Evolutionary conservation across 2,329 filamentous ascomycete species (phyloP).

Genomic region (Penicillium olsonii): DNA sequence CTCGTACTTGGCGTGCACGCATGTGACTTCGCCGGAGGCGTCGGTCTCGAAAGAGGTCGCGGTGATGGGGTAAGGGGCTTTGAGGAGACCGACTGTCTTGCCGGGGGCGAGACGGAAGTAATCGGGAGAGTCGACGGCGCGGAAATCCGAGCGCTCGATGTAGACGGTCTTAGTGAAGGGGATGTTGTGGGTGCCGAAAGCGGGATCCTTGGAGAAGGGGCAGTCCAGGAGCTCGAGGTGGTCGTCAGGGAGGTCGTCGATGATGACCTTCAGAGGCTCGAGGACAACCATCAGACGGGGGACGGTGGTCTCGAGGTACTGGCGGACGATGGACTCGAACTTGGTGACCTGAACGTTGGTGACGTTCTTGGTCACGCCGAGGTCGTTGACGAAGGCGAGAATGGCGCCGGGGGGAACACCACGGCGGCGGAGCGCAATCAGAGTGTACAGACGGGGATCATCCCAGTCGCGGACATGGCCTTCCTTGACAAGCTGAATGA

Average conservation of each 20-base stretch:
- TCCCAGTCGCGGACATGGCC: slow-evolving; percentile 86
- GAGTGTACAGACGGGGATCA: slow-evolving; percentile 84
- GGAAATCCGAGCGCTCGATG: slow-evolving; percentile 79
- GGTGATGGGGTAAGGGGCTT: slow-evolving; percentile 69
- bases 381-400: slow-evolving; percentile 84
- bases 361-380: slow-evolving; percentile 82
- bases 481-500: slow-evolving; percentile 75
- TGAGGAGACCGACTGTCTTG: slow-evolving; percentile 72
- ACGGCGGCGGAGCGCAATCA: slow-evolving; percentile 78
- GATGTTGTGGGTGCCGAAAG: slow-evolving; percentile 54
- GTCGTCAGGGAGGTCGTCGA: slow-evolving; percentile 74
- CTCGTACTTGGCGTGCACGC: slow-evolving; percentile 68
- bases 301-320: slow-evolving; percentile 84
- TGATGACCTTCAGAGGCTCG: slow-evolving; percentile 78
- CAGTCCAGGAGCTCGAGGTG: slow-evolving; percentile 65
- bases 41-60: slow-evolving; percentile 70
- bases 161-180: slow-evolving; percentile 77
- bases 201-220: slow-evolving; percentile 77
- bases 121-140: slow-evolving; percentile 69
- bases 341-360: slow-evolving; percentile 76
- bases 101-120: slow-evolving; percentile 78
- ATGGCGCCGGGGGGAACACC: slow-evolving; percentile 88
- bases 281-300: slow-evolving; percentile 87
- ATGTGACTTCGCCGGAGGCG: slow-evolving; percentile 63
- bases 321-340: slow-evolving; percentile 83